Conservation (phyloP, 2,329 filamentous ascomycete genomes). For the Arthroderma sp. region DNA sequence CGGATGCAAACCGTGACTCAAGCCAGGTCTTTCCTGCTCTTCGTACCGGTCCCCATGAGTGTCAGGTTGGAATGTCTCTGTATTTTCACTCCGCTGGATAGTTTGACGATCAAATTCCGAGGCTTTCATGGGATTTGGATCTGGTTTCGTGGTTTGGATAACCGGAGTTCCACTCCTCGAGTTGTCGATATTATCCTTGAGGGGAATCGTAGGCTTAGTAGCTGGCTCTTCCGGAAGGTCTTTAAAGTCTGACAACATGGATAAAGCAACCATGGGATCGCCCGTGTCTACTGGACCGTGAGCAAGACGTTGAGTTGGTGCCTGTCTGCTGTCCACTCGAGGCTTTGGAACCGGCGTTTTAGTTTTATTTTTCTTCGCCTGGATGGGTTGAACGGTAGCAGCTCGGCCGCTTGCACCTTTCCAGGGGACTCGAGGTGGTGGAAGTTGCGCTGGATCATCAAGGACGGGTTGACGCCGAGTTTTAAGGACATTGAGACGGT, state of each 20-base stretch:
- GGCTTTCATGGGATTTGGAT: background rate
- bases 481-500: conserved; percentile 23
- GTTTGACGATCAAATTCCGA: no score
- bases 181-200: conserved; percentile 28
- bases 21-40: conserved; percentile 7
- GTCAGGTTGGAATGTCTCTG: no score
- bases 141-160: conserved; percentile 3
- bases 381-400: conserved; percentile 50
- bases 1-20: conserved; percentile 12
- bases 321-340: no score
- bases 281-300: background rate
- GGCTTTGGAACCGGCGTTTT: no score
- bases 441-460: conserved; percentile 33
- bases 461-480: conserved; percentile 22
- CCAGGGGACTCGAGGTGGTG: conserved; percentile 44
- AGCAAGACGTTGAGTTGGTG: no score
- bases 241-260: background rate
- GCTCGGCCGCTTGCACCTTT: conserved; percentile 58
- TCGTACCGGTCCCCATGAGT: no score
- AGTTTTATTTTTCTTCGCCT: conserved; percentile 45
- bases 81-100: no score
- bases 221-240: conserved; percentile 7
- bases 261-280: conserved; percentile 12
- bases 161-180: conserved; percentile 10
- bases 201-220: conserved; percentile 31